Evolutionary conservation across 2,329 filamentous ascomycete genomes (phyloP), one percentile per base, ranked within the genome.

Genomic region (Catunica adiposa): DNA sequence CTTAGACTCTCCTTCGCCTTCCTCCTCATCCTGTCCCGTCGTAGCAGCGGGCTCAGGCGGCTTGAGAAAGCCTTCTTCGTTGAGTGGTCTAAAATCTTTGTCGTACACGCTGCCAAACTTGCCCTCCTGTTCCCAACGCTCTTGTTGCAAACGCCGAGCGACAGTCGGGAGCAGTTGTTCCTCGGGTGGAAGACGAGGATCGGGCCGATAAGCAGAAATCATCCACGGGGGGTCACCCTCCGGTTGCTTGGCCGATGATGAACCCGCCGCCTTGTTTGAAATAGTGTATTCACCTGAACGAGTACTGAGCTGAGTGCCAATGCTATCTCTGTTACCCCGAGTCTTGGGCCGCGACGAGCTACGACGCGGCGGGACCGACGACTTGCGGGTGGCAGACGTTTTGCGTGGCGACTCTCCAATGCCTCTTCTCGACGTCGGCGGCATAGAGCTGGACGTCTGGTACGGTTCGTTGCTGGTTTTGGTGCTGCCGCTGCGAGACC

Each of bases 221-320:
- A 97, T 79, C 92, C 92, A 98, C 53, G 92, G 92, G 8, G 92
- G 89, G 55, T 97, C 90, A 20, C 92, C 92, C 71, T 97, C 92
- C 0, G 89, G 89, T 44, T 82, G 79, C 64, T 87, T 79, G 74
- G 67, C 64, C 67, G 63, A 66, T 15, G 51, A 48, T 7, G 53
- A 42, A 8, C 20, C 17, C 1, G 22, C 15, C 59, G 61, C 62
- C 31, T 69, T 53, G 17, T 38, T 40, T 8, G 57, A 54, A 2
- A 46, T 63, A 44, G 70, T 67, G 29, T 75, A 61, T 57, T 78
- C 78, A 20, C 80, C 81, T 5, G 79, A 80, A 58, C 80, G 74
- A 1, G 82, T 86, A 2, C 73, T 70, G 20, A 83, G 82, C 14
- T 81, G 75, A 34, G 76, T 80, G 58, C 72, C 76, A 78, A 81